These are phyloP conservation scores for Hymenoscyphus linearis DNA, from an alignment of 2,329 filamentous ascomycete species.

Conservation along the genomic window DNA sequence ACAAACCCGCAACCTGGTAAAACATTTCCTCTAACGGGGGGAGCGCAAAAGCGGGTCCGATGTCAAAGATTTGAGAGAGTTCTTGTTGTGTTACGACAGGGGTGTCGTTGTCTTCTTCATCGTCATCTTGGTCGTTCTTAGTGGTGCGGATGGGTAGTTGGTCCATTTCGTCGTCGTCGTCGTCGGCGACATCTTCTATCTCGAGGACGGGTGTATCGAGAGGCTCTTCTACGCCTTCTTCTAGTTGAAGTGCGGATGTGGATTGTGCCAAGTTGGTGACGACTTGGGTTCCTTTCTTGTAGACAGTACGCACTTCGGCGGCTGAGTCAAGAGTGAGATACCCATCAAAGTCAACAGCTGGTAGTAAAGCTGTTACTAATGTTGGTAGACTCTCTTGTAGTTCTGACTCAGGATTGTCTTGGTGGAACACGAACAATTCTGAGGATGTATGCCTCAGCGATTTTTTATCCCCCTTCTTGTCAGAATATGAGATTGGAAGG, in stretches of 20 bases:
- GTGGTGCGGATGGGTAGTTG: conserved; percentile 28
- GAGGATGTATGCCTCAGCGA: conserved; percentile 41
- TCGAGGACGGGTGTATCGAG: conserved; percentile 17
- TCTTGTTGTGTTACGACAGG: conserved; percentile 64
- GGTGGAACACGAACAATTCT: conserved; percentile 60
- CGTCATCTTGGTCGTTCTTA: conserved; percentile 37
- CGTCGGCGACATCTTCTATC: conserved; percentile 29
- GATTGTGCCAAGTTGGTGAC: conserved; percentile 49
- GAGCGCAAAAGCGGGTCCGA: conserved; percentile 61
- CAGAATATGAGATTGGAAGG: conserved; percentile 32
- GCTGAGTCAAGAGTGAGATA: conserved; percentile 73
- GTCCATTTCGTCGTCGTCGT: conserved; percentile 30
- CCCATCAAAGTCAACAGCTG: conserved; percentile 59
- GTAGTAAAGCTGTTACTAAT: conserved; percentile 61
- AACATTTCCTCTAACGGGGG: conserved; percentile 72
- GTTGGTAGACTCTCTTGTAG: conserved; percentile 51
- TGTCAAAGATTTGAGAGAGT: conserved; percentile 65
- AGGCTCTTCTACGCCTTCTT: conserved; percentile 27
- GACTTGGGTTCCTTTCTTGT: conserved; percentile 52
- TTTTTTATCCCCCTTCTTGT: conserved; percentile 14
- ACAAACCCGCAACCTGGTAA: conserved; percentile 62
- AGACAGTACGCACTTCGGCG: conserved; percentile 63
- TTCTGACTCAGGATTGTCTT: conserved; percentile 53
- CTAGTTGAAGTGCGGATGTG: conserved; percentile 41
- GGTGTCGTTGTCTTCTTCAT: conserved; percentile 48